Evolutionary conservation across 2,329 filamentous ascomycete species (phyloP), one percentile per base, ranked within the genome.

Genomic region (Neopestalotiopsis rosae): DNA sequence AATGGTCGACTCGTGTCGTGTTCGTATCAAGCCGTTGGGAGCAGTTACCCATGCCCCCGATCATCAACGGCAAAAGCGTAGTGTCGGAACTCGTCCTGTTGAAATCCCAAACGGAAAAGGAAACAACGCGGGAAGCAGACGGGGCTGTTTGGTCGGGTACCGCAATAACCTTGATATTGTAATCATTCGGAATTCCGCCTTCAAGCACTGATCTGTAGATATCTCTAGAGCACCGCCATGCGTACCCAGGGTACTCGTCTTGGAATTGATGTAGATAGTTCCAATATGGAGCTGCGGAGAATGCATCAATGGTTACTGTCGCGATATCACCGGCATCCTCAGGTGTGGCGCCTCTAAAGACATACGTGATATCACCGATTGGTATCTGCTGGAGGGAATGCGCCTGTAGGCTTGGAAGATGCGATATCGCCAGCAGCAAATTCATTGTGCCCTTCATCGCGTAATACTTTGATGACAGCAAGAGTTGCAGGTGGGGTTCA

Each of bases 201-300:
- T 42, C 14, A 9, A 67, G 24, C 9, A 42, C 12, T 10, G 13
- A 17, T 14, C 34, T 45, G 32, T 42, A 12, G 4, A 7, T 14
- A 12, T 49, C 13, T 42, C 38, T 14, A 4, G 30, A 10, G 32
- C 65, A 67, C 14, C 13, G 6, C 65, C 65, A 61, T 5, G 14
- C 14, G 24, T 42, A 40, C 14, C 56, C 65, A 9, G 65, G 65
- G 28, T 67, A 61, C 30, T 67, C 13, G 20, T 67, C 65, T 32
- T 42, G 13, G 24, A 67, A 67, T 32, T 67, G 65, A 30, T 67
- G 56, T 13, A 67, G 12, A 34, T 67, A 67, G 6, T 34, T 30
- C 65, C 65, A 67, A 38, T n/a, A 30, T 17, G 52, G 52, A 3
- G 52, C 52, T 1, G 30, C 13, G 4, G 65, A 67, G 65, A 67